A percentile compares a stretch with the other conserved stretches of the same genome.
Conservation (phyloP, 2,329 filamentous ascomycete genomes). For the Fusarium tanahbumbuense region DNA sequence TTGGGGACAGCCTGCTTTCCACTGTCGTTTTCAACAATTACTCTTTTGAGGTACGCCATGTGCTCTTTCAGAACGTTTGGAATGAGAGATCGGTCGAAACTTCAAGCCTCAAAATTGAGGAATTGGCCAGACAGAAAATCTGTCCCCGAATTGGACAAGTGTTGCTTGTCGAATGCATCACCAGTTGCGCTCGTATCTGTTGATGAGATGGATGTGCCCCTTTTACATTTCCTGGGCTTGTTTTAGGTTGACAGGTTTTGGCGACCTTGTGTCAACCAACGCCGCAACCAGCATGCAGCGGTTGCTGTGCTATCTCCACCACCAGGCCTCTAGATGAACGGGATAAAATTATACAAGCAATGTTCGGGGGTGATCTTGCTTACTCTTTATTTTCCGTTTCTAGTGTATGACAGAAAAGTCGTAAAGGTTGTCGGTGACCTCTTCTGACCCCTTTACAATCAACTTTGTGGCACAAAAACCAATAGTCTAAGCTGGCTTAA, state of each 20-base stretch:
- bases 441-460: not conserved
- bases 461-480: not conserved
- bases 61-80: slow-evolving; percentile 24
- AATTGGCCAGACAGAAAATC: slow-evolving; percentile 11
- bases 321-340: not conserved
- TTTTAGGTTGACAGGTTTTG: slow-evolving; percentile 28
- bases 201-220: slow-evolving; percentile 28
- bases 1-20: slow-evolving; percentile 22
- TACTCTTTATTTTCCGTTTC: not conserved
- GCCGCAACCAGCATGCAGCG: slow-evolving; percentile 23
- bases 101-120: slow-evolving; percentile 24
- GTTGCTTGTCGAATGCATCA: slow-evolving; percentile 33
- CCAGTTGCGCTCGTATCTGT: slow-evolving; percentile 31
- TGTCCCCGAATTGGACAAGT: slow-evolving; percentile 27
- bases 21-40: slow-evolving; percentile 16
- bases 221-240: slow-evolving; percentile 28
- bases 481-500: not conserved
- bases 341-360: not conserved
- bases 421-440: not conserved
- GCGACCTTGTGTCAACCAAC: slow-evolving; percentile 17
- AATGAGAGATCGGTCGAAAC: slow-evolving; percentile 35
- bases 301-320: slow-evolving; percentile 5
- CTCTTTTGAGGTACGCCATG: slow-evolving; percentile 22
- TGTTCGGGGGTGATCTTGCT: not conserved
- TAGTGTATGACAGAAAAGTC: not conserved